Evolutionary conservation across 1,139 yeast genomes (phyloP).

Genomic region (Suhomyces panamericanus): DNA sequence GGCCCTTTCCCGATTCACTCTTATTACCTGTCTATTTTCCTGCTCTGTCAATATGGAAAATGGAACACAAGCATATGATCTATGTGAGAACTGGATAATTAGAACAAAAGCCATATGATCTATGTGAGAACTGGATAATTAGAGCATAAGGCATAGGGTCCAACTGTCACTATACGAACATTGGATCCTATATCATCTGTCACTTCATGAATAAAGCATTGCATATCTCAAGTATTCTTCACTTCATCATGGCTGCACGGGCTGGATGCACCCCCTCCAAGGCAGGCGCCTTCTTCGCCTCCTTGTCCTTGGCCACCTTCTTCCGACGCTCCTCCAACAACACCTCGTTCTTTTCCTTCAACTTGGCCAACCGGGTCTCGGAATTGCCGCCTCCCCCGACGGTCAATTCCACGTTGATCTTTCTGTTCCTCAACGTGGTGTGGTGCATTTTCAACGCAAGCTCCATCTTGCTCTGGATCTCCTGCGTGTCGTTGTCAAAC

Average conservation of each 20-base stretch:
- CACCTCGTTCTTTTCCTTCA: slow-evolving; percentile 76
- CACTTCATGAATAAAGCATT: no score
- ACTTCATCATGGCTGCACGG: slow-evolving; percentile 46
- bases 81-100: no score
- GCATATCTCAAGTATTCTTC: no score
- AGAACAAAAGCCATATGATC: no score
- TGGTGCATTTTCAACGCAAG: slow-evolving; percentile 83
- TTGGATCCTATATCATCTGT: no score
- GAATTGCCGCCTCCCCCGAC: slow-evolving; percentile 99
- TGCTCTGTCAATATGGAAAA: no score
- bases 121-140: no score
- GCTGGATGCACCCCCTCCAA: slow-evolving; percentile 55
- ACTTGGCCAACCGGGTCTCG: slow-evolving; percentile 62
- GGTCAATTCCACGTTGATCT: slow-evolving; percentile 90
- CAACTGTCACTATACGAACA: no score
- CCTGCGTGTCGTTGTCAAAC: slow-evolving; percentile 61
- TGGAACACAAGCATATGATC: no score
- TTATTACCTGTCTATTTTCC: no score
- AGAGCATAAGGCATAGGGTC: no score
- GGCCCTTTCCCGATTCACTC: no score
- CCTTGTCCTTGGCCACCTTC: slow-evolving; percentile 44
- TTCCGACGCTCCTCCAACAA: slow-evolving; percentile 62
- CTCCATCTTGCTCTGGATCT: slow-evolving; percentile 78
- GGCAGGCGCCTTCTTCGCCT: slow-evolving; percentile 19
- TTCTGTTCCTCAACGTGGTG: slow-evolving; percentile 62